Percentiles rank a stretch among this genome's conserved stretches.
These are phyloP conservation scores for Casuarina glauca DNA, from an alignment of 306 rosid genomes.

Conservation along the genomic window DNA sequence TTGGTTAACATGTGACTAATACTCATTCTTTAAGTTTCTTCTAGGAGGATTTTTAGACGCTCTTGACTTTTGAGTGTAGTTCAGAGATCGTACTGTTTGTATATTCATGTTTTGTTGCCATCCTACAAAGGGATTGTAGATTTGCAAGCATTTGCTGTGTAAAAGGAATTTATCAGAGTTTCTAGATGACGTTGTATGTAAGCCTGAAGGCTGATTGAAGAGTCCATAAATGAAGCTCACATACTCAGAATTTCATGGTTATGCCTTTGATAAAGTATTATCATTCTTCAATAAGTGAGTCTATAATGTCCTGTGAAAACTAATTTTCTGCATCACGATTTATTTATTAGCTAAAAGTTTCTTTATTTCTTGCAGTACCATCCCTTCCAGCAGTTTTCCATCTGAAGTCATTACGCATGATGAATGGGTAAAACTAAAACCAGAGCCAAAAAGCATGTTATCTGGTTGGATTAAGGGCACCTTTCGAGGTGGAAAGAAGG, in stretches of 20 bases:
- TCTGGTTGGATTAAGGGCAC: conserved; percentile 78
- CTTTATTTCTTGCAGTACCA: conserved; percentile 43
- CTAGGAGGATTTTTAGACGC: background rate
- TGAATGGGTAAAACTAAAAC: conserved; percentile 70
- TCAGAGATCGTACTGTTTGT: background rate
- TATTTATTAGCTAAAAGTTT: background rate
- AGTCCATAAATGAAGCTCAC: background rate
- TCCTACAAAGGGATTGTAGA: background rate
- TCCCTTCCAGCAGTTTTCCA: conserved; percentile 57
- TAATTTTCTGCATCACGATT: background rate
- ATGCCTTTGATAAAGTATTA: background rate
- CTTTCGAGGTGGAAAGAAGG: conserved; percentile 65
- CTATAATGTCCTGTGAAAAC: background rate
- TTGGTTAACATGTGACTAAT: background rate
- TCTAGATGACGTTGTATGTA: background rate
- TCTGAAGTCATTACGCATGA: conserved; percentile 76
- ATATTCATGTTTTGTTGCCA: background rate
- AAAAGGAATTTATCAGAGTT: background rate
- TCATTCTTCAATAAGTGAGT: background rate
- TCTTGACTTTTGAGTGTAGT: background rate
- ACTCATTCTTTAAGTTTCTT: background rate
- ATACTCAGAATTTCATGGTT: background rate
- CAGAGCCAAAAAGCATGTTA: conserved; percentile 51
- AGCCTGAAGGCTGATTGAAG: background rate
- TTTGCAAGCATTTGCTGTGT: background rate